phyloP scores from a whole-genome alignment of 2,329 filamentous ascomycete genomes.

The Seiridium cupressi region DNA sequence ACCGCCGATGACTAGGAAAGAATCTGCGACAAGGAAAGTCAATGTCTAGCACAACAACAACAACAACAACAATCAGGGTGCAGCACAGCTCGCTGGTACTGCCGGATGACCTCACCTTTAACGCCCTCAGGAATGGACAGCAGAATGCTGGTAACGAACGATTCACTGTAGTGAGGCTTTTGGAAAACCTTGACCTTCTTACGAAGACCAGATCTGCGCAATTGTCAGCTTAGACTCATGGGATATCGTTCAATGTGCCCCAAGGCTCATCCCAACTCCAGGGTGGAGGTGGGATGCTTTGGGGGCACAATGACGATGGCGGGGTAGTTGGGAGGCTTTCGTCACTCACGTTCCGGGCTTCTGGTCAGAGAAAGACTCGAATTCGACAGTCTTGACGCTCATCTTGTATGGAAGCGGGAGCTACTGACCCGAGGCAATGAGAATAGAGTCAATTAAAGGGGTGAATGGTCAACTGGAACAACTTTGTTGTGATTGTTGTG shows the following conservation, averaged over 20 bases:
- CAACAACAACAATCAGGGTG: not conserved
- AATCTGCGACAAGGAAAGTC: constrained; percentile 36
- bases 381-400: constrained; percentile 72
- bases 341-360: constrained; percentile 95
- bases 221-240: not conserved
- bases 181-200: constrained; percentile 99
- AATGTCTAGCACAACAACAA: not conserved
- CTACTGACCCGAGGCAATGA: not conserved
- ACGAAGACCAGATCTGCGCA: constrained; percentile 83
- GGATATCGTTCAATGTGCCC: not conserved
- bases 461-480: not conserved
- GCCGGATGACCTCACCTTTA: constrained; percentile 52
- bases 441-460: constrained; percentile 8
- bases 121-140: constrained; percentile 94
- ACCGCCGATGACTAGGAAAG: constrained; percentile 93
- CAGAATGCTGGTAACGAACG: constrained; percentile 91
- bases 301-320: constrained; percentile 19
- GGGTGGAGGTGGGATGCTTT: not conserved
- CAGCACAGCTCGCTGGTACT: not conserved
- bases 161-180: constrained; percentile 90
- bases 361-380: constrained; percentile 89
- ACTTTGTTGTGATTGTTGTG: not conserved
- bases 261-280: not conserved
- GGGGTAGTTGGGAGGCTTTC: constrained; percentile 28
- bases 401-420: constrained; percentile 46